phyloP scores from a whole-genome alignment of 2,329 filamentous ascomycete genomes.

The Alternaria viburni region DNA sequence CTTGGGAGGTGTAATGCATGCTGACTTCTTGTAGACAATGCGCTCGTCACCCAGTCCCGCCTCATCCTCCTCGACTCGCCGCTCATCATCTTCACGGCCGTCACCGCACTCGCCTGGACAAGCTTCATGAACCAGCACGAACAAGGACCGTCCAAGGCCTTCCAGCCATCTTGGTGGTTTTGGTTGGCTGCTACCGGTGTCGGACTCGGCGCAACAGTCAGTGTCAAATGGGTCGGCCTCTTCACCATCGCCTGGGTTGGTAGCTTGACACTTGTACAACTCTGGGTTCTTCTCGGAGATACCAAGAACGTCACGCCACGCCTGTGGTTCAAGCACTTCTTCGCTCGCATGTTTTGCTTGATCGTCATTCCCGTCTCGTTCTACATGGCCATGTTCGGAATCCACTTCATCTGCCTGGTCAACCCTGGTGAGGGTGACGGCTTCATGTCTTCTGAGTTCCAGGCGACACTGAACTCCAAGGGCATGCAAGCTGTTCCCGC shows the following conservation, averaged over 20 bases:
- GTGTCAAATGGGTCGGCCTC: conserved; percentile 98
- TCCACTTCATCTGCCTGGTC: conserved; percentile 90
- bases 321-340: conserved; percentile 90
- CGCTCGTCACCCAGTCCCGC: conserved; percentile 90
- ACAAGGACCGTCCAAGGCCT: conserved; percentile 85
- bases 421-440: conserved; percentile 98
- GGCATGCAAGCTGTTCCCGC: conserved; percentile 94
- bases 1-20: neutral
- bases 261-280: conserved; percentile 83
- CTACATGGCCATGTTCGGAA: conserved; percentile 96
- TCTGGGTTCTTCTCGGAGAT: conserved; percentile 95
- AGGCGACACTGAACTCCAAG: conserved; percentile 95
- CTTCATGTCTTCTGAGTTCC: conserved; percentile 99
- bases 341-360: conserved; percentile 87
- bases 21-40: conserved; percentile 73
- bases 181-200: conserved; percentile 90
- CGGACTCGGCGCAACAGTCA: conserved; percentile 85
- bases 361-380: conserved; percentile 88
- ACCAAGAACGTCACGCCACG: conserved; percentile 82
- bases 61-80: conserved; percentile 96
- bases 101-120: conserved; percentile 87
- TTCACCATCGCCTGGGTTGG: conserved; percentile 99
- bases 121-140: conserved; percentile 98
- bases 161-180: conserved; percentile 94
- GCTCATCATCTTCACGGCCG: conserved; percentile 88